Evolutionary conservation across 192 early-diverging fungal genomes (phyloP), one percentile per base, ranked within the genome.

Genomic region (Rhizophagus prolifer): DNA sequence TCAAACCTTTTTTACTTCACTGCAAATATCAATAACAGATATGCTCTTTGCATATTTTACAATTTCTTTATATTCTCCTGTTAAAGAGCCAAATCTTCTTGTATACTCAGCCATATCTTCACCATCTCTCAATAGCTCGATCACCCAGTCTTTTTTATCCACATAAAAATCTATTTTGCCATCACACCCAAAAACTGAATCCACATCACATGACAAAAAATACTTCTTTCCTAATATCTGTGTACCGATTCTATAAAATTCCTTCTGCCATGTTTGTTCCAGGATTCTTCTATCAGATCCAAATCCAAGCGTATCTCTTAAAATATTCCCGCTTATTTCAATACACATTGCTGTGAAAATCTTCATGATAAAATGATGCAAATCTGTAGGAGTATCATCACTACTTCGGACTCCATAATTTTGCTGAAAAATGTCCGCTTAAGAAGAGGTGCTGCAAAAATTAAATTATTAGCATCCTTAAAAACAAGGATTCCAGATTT

Each of bases 101-200:
- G 12, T 16, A 34, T 79, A 81, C 21, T 74, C 16, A 23, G 44
- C 44, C 38, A 83, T 68, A 47, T 61, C 21, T 2, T 70, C n/a
- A 65, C 76, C 77, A 58, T 83, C 77, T 44, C 81, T 58, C 31
- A 83, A 72, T 10, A 82, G 28, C 31, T 83, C 82, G 13, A 82
- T 81, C 6, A 65, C 81, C 81, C 80, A 82, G 3, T 69, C 68
- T 19, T 47, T 41, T 1, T 65, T 41, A 19, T 77, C 50, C 25
- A 83, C 47, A 47, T 73, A 75, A 64, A 83, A 83, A 68, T 83
- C 77, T 60, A 83, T 66, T 3, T 64, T 30, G 23, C 78, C 81
- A 7, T 41, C 36, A 44, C 26, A 58, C 19, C 80, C 80, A 78
- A 82, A 82, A 63, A 80, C 77, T 71, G 58, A 21, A 44, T 80